phyloP scores from a whole-genome alignment of 1,284 basidiomycete species.

The Golubevia sp. region DNA sequence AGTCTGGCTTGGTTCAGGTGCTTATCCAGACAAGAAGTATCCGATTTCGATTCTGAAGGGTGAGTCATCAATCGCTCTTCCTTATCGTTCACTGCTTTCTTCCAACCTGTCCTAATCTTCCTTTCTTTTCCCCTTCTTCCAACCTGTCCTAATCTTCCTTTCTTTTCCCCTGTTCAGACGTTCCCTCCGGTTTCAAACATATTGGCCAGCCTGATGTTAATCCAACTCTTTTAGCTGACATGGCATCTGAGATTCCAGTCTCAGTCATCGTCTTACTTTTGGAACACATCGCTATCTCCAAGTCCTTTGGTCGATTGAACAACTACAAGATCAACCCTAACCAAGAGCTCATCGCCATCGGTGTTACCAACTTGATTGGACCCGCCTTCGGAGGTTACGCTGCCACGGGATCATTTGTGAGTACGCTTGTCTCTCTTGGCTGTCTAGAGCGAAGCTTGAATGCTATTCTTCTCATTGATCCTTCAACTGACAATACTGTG shows the following conservation, averaged over 20 bases:
- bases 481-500: no score
- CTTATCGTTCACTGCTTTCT: no score
- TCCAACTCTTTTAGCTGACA: slow-evolving; percentile 69
- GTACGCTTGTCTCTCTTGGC: no score
- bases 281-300: slow-evolving; percentile 92
- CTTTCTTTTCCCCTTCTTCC: slow-evolving; percentile 79
- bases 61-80: no score
- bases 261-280: slow-evolving; percentile 92
- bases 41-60: slow-evolving; percentile 83
- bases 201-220: slow-evolving; percentile 77
- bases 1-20: slow-evolving; percentile 37
- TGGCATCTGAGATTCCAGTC: slow-evolving; percentile 81
- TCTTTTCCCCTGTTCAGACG: slow-evolving; percentile 69
- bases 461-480: no score
- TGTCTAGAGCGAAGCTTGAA: no score
- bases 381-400: slow-evolving; percentile 85
- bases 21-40: slow-evolving; percentile 69
- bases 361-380: slow-evolving; percentile 75
- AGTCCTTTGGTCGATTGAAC: slow-evolving; percentile 92
- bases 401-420: slow-evolving; percentile 87
- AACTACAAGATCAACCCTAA: slow-evolving; percentile 97
- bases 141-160: no score
- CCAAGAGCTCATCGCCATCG: slow-evolving; percentile 96
- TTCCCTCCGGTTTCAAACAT: slow-evolving; percentile 65
- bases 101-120: no score